Conservation (phyloP, 371 early-diverging fungal species). For the Rhizomucor miehei region DNA sequence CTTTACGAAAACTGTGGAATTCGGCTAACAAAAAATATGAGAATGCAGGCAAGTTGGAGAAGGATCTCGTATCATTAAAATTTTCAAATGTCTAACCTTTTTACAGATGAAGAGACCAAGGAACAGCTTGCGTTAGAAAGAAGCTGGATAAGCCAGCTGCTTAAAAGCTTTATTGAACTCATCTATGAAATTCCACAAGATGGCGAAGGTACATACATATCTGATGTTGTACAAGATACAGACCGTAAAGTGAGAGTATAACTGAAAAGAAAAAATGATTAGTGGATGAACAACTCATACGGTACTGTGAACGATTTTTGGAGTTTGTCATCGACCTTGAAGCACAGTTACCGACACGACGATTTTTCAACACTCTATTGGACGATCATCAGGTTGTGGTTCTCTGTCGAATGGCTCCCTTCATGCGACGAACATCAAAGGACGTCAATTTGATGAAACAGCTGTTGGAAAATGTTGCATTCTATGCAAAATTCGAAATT, state of each 20-base stretch:
- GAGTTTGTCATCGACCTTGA: constrained; percentile 86
- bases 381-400: constrained; percentile 78
- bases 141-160: constrained; percentile 55
- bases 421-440: constrained; percentile 42
- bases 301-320: constrained; percentile 71
- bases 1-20: constrained; percentile 67
- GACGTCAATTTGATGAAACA: constrained; percentile 55
- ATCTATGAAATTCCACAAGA: constrained; percentile 54
- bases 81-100: constrained; percentile 9
- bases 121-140: constrained; percentile 52
- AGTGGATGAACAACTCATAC: constrained; percentile 46
- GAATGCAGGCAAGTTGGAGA: constrained; percentile 36
- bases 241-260: too few species aligned
- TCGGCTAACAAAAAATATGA: constrained; percentile 50
- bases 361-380: constrained; percentile 79
- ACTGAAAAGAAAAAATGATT: background rate
- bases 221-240: background rate
- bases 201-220: constrained; percentile 35
- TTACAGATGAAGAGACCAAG: constrained; percentile 44
- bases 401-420: constrained; percentile 53
- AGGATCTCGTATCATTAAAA: background rate
- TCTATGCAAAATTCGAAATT: constrained; percentile 77
- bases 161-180: constrained; percentile 52
- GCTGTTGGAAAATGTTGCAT: constrained; percentile 61
- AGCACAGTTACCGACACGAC: constrained; percentile 88